A percentile compares a stretch with the other conserved stretches of the same genome.
These are phyloP conservation scores for Platismatia glauca DNA, from an alignment of 495 filamentous ascomycete species.

Conservation along the genomic window DNA sequence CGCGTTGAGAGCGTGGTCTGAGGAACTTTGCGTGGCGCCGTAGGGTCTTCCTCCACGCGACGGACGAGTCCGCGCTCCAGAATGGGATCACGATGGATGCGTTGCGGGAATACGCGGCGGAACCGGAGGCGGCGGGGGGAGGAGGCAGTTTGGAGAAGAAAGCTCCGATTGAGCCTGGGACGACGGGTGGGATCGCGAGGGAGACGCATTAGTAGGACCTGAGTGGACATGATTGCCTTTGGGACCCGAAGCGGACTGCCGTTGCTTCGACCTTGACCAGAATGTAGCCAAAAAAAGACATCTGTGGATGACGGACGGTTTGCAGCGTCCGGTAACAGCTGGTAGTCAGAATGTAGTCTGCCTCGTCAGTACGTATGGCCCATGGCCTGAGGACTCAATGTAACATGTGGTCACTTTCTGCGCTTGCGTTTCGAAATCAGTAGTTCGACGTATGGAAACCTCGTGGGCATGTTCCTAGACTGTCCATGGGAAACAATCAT, in stretches of 20 bases:
- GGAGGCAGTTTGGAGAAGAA: conserved; percentile 19
- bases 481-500: neutral
- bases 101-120: conserved; percentile 26
- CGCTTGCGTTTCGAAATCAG: neutral
- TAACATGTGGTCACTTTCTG: neutral
- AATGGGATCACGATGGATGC: conserved; percentile 26
- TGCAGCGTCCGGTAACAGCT: neutral
- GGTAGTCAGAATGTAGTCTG: neutral
- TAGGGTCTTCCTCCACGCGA: conserved; percentile 27
- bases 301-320: neutral
- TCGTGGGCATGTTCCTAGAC: neutral
- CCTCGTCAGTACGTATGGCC: neutral
- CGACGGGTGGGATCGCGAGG: conserved; percentile 19
- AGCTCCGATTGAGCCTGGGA: conserved; percentile 17
- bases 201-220: conserved; percentile 22
- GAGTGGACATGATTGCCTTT: neutral
- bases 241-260: neutral
- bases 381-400: neutral
- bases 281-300: neutral
- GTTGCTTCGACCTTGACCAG: neutral
- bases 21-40: too few species aligned
- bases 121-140: conserved; percentile 19
- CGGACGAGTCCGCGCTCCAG: conserved; percentile 22
- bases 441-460: neutral
- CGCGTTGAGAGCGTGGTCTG: too few species aligned